Percentiles rank a stretch among this genome's conserved stretches.
phyloP scores from a whole-genome alignment of 371 early-diverging fungal species.

The Zychaea mexicana region DNA sequence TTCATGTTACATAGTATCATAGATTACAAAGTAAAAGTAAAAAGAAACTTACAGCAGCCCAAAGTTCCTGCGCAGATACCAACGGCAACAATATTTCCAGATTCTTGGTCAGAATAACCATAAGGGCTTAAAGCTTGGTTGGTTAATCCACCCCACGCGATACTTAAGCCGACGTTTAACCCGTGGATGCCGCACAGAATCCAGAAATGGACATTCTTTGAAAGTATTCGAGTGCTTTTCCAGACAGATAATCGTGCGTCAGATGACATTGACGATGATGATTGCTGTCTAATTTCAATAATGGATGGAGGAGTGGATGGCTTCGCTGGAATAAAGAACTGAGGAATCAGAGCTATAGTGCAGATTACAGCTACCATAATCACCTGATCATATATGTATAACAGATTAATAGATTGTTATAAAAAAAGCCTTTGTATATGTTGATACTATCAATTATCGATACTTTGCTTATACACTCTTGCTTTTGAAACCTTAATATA shows the following conservation, averaged over 20 bases:
- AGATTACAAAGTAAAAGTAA: too few relatives aligned
- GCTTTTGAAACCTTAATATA: too few relatives aligned
- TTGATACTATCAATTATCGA: too few relatives aligned
- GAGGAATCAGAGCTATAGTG: slow-evolving; percentile 42
- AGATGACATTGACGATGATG: too few relatives aligned
- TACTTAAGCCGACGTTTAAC: slow-evolving; percentile 62
- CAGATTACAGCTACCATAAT: slow-evolving; percentile 49
- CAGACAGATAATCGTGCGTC: slow-evolving; percentile 28
- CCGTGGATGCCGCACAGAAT: slow-evolving; percentile 57
- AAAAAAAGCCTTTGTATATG: too few relatives aligned
- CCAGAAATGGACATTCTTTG: slow-evolving; percentile 55
- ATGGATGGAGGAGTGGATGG: slow-evolving; percentile 56
- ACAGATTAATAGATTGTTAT: slow-evolving; percentile 10
- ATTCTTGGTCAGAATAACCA: slow-evolving; percentile 61
- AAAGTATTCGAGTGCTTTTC: slow-evolving; percentile 44
- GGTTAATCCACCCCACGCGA: slow-evolving; percentile 63
- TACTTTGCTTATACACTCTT: too few relatives aligned
- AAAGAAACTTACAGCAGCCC: slow-evolving; percentile 43
- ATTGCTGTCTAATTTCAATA: not conserved
- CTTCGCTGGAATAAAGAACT: slow-evolving; percentile 45
- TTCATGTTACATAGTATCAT: too few relatives aligned
- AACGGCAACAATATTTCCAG: slow-evolving; percentile 60
- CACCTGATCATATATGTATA: too few relatives aligned
- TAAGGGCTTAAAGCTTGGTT: slow-evolving; percentile 62
- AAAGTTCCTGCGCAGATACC: slow-evolving; percentile 54